Conservation (phyloP, 2,329 filamentous ascomycete genomes). For the Xylariomycetidae sp. region DNA sequence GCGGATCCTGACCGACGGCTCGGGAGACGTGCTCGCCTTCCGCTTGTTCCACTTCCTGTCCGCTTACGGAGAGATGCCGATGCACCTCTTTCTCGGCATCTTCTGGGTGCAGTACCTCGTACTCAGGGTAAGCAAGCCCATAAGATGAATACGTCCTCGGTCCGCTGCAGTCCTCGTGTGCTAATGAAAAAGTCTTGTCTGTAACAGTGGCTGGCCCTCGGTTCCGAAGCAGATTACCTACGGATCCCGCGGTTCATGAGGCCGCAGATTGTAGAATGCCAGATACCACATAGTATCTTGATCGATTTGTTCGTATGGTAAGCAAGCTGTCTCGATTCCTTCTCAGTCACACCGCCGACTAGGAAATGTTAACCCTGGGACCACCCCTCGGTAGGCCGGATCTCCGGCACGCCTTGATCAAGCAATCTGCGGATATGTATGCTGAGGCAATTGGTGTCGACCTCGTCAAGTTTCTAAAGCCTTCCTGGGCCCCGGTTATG, state of each 20-base stretch:
- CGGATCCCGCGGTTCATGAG: neutral
- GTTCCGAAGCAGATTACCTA: neutral
- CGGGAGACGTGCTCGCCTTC: neutral
- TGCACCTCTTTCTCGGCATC: neutral
- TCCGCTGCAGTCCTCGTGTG: neutral
- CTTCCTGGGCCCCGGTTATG: too few relatives aligned
- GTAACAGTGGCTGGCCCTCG: neutral
- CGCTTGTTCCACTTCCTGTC: neutral
- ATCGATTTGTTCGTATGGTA: neutral
- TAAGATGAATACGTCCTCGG: too few relatives aligned
- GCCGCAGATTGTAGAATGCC: neutral
- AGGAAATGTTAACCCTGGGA: too few relatives aligned
- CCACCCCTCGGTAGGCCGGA: neutral
- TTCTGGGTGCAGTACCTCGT: neutral
- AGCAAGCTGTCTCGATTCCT: neutral
- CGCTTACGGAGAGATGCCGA: neutral
- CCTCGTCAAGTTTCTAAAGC: too few relatives aligned
- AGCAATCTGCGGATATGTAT: too few relatives aligned
- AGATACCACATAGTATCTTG: neutral
- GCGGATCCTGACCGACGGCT: neutral
- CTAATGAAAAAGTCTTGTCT: neutral
- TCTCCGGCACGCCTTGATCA: neutral
- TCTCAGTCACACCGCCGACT: too few relatives aligned
- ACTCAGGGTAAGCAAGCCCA: neutral
- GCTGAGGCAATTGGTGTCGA: conserved; percentile 3